These are phyloP conservation scores for Fusarium tanahbumbuense DNA, from an alignment of 2,329 filamentous ascomycete species.

Conservation along the genomic window DNA sequence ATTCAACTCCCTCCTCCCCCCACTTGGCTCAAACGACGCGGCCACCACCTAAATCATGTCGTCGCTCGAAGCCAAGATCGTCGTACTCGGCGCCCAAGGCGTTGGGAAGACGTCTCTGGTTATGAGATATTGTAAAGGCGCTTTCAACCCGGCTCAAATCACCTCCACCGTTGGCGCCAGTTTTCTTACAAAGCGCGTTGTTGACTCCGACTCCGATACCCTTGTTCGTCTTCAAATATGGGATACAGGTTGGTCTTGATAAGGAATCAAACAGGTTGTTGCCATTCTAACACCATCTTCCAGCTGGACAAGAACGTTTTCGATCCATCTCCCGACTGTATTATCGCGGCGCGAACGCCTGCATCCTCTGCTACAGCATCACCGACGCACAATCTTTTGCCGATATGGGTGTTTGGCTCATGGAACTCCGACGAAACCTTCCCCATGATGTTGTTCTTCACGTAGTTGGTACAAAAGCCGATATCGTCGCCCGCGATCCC, in stretches of 20 bases:
- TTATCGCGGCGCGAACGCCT: slow-evolving; percentile 94
- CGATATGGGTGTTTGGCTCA: slow-evolving; percentile 93
- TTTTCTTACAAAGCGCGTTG: slow-evolving; percentile 82
- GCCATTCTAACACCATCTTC: slow-evolving; percentile 15
- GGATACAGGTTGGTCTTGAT: slow-evolving; percentile 75
- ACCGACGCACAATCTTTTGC: slow-evolving; percentile 86
- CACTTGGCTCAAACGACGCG: slow-evolving; percentile 21
- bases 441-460: slow-evolving; percentile 85
- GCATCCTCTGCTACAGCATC: slow-evolving; percentile 94
- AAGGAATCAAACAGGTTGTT: background rate
- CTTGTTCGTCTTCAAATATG: slow-evolving; percentile 93
- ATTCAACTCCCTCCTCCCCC: slow-evolving; percentile 5
- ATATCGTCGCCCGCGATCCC: slow-evolving; percentile 89
- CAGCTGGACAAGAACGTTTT: slow-evolving; percentile 92
- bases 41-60: slow-evolving; percentile 53
- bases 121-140: slow-evolving; percentile 79
- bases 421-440: slow-evolving; percentile 83
- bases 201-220: slow-evolving; percentile 87
- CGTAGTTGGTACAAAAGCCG: slow-evolving; percentile 94
- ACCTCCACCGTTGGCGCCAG: slow-evolving; percentile 82
- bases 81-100: slow-evolving; percentile 82
- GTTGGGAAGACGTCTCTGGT: slow-evolving; percentile 85
- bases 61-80: slow-evolving; percentile 83
- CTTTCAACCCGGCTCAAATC: slow-evolving; percentile 72
- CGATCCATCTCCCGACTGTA: slow-evolving; percentile 94